phyloP scores from a whole-genome alignment of 2,329 filamentous ascomycete genomes.

The Colletotrichum camelliae region DNA sequence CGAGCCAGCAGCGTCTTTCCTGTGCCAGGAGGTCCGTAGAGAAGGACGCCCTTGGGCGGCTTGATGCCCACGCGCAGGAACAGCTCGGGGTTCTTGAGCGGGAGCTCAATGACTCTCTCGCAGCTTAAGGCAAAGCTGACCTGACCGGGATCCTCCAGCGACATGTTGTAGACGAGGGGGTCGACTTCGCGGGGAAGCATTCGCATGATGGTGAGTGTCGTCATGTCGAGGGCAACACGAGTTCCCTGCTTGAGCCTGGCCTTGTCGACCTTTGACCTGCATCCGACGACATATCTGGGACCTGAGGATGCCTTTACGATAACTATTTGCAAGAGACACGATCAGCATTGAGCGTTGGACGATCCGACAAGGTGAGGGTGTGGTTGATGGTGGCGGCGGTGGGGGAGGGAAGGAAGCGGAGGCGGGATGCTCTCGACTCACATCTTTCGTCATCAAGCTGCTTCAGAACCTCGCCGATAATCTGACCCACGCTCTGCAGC shows the following conservation, averaged over 20 bases:
- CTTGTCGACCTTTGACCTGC: slow-evolving; percentile 98
- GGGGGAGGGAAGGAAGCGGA: neutral
- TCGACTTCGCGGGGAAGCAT: slow-evolving; percentile 99
- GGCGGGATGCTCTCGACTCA: slow-evolving; percentile 52
- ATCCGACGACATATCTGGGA: slow-evolving; percentile 96
- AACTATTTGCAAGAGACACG: slow-evolving; percentile 57
- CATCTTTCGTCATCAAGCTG: slow-evolving; percentile 99
- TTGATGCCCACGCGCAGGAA: slow-evolving; percentile 98
- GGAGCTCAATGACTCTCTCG: slow-evolving; percentile 97
- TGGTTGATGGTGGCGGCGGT: neutral
- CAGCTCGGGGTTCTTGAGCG: slow-evolving; percentile 97
- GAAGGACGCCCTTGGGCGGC: slow-evolving; percentile 93
- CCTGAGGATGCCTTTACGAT: slow-evolving; percentile 98
- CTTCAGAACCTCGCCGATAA: slow-evolving; percentile 98
- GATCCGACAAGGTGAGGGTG: neutral
- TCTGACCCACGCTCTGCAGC: slow-evolving; percentile 97
- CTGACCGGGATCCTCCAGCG: slow-evolving; percentile 94
- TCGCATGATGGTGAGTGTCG: slow-evolving; percentile 98
- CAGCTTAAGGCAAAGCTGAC: slow-evolving; percentile 96
- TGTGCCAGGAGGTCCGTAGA: slow-evolving; percentile 96
- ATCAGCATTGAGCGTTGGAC: neutral
- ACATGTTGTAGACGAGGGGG: slow-evolving; percentile 99
- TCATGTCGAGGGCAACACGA: slow-evolving; percentile 98
- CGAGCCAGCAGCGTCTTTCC: slow-evolving; percentile 95
- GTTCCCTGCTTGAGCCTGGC: slow-evolving; percentile 97